A percentile compares a stretch with the other conserved stretches of the same genome.
Evolutionary conservation across 257 asterid genomes (phyloP).

Genomic region (Scutellaria baicalensis): DNA sequence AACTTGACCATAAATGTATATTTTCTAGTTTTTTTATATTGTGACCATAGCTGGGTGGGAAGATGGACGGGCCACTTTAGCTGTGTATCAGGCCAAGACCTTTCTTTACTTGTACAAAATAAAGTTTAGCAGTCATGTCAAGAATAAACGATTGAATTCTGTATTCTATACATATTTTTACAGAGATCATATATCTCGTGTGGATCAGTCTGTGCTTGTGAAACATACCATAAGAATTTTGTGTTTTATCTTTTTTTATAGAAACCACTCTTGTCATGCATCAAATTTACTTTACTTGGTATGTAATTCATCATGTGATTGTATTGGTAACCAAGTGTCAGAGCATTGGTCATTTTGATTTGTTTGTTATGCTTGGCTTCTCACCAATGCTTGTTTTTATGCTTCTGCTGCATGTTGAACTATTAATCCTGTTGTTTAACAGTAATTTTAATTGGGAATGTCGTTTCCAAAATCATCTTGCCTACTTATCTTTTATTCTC

Average conservation of each 20-base stretch:
- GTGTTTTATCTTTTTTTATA: not conserved
- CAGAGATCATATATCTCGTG: not conserved
- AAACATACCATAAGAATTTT: not conserved
- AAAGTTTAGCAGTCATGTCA: not conserved
- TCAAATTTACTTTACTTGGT: not conserved
- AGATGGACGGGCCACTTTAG: not conserved
- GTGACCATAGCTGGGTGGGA: not conserved
- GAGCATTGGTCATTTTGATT: not conserved
- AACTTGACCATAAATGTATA: not conserved
- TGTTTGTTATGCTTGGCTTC: not conserved
- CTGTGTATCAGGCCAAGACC: not conserved
- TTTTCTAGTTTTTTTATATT: not conserved
- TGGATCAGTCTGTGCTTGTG: not conserved
- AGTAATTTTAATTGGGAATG: not conserved
- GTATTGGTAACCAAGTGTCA: not conserved
- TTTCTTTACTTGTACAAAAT: not conserved
- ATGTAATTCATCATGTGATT: not conserved
- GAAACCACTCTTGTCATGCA: not conserved
- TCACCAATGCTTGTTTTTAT: not conserved
- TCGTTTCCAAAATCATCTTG: not conserved
- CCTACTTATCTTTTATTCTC: not conserved
- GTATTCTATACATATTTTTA: not conserved
- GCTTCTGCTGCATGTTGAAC: not conserved
- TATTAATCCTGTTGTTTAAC: not conserved
- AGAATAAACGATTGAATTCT: not conserved